phyloP scores from a whole-genome alignment of 2,329 filamentous ascomycete genomes.

The Cadophora sp. region DNA sequence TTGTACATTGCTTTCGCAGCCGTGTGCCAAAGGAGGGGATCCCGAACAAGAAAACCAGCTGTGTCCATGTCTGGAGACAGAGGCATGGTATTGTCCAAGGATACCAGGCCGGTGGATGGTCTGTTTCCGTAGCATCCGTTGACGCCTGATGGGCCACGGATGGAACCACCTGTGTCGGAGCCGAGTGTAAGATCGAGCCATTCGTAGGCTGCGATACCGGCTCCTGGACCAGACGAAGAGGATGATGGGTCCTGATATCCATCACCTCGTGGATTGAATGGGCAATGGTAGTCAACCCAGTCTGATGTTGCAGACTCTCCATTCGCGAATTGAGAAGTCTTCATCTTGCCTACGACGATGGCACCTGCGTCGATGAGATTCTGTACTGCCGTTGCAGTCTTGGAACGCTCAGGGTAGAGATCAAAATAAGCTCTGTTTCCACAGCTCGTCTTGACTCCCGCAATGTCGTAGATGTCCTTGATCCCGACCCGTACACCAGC shows the following conservation, averaged over 20 bases:
- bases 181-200: conserved; percentile 59
- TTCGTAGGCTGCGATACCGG: conserved; percentile 52
- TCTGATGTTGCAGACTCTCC: conserved; percentile 55
- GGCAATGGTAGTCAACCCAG: conserved; percentile 51
- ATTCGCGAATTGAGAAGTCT: conserved; percentile 55
- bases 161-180: conserved; percentile 57
- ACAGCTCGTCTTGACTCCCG: conserved; percentile 60
- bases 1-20: conserved; percentile 54
- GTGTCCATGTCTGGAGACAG: conserved; percentile 56
- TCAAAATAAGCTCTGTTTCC: conserved; percentile 65
- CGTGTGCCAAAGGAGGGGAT: conserved; percentile 51
- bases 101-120: conserved; percentile 54
- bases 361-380: conserved; percentile 66
- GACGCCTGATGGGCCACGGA: conserved; percentile 55
- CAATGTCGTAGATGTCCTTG: conserved; percentile 68
- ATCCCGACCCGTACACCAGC: conserved; percentile 66
- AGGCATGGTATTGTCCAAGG: conserved; percentile 56
- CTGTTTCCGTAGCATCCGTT: conserved; percentile 59
- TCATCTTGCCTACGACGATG: conserved; percentile 60
- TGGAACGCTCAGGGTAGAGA: conserved; percentile 54
- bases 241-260: conserved; percentile 55
- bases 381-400: conserved; percentile 59
- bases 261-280: conserved; percentile 54
- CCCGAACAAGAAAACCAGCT: conserved; percentile 53
- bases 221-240: conserved; percentile 55